Evolutionary conservation across 441 rosid genomes (phyloP).

Genomic region (Croton setiger): DNA sequence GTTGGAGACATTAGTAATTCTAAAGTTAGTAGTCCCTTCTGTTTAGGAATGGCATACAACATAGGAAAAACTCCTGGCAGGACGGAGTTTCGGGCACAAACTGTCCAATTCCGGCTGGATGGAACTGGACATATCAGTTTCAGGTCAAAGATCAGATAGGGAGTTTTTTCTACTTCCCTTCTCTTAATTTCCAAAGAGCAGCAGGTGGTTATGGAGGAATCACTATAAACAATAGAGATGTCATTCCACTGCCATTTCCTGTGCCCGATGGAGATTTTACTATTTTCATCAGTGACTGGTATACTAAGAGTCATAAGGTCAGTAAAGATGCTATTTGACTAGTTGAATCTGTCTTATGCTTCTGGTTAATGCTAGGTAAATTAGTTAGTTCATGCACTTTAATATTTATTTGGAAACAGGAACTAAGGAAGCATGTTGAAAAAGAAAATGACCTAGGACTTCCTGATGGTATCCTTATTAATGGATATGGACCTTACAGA

Average conservation of each 20-base stretch:
- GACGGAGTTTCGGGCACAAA: constrained; percentile 91
- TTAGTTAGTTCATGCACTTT: constrained; percentile 19
- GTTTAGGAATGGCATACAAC: constrained; percentile 76
- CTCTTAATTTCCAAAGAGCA: constrained; percentile 69
- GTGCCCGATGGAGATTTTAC: constrained; percentile 76
- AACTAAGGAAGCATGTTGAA: constrained; percentile 65
- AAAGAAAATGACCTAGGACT: constrained; percentile 48
- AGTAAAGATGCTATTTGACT: constrained; percentile 4
- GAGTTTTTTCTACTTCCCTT: constrained; percentile 85
- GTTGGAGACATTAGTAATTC: neutral
- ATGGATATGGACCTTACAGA: constrained; percentile 76
- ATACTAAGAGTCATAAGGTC: constrained; percentile 74
- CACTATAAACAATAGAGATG: constrained; percentile 65
- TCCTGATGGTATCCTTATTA: constrained; percentile 76
- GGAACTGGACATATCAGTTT: constrained; percentile 95
- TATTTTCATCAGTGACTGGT: constrained; percentile 79
- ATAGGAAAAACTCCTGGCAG: constrained; percentile 90
- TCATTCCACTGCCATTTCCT: constrained; percentile 70
- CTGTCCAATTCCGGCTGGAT: constrained; percentile 89
- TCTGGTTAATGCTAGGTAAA: constrained; percentile 10
- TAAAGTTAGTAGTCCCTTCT: constrained; percentile 6
- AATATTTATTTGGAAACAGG: constrained; percentile 38
- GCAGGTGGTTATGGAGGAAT: constrained; percentile 89
- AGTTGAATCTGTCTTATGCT: constrained; percentile 13
- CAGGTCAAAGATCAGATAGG: constrained; percentile 96